These are phyloP conservation scores for Termitomyces sp. DNA, from an alignment of 768 basidiomycete species.

Conservation along the genomic window DNA sequence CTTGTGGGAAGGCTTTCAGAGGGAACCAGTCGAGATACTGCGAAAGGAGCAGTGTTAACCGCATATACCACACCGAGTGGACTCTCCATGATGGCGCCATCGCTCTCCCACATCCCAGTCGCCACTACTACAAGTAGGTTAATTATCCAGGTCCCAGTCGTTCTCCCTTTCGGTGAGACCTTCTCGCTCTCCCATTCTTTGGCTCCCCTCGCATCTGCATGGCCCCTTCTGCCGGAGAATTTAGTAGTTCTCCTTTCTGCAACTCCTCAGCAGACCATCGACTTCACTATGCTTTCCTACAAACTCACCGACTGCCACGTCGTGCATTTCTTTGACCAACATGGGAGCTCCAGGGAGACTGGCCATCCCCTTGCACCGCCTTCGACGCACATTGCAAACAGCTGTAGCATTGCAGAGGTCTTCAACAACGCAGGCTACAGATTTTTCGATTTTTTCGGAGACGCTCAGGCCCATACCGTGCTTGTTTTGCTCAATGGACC, in stretches of 20 bases:
- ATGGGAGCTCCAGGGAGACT: slow-evolving; percentile 71
- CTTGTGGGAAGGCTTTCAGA: slow-evolving; percentile 77
- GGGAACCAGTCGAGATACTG: slow-evolving; percentile 66
- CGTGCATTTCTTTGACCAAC: slow-evolving; percentile 88
- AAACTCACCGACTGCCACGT: slow-evolving; percentile 59
- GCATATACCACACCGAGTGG: slow-evolving; percentile 84
- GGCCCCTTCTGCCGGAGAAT: slow-evolving; percentile 56
- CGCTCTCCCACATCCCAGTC: slow-evolving; percentile 65
- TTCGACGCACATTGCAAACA: slow-evolving; percentile 21
- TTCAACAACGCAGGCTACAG: slow-evolving; percentile 56
- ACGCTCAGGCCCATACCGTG: slow-evolving; percentile 53
- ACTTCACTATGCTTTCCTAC: slow-evolving; percentile 76
- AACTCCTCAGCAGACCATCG: slow-evolving; percentile 75
- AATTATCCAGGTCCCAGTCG: slow-evolving; percentile 78
- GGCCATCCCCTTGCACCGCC: slow-evolving; percentile 46
- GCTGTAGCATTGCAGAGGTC: slow-evolving; percentile 37
- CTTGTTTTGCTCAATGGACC: slow-evolving; percentile 75
- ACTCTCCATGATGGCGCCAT: slow-evolving; percentile 75
- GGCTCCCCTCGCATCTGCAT: slow-evolving; percentile 53
- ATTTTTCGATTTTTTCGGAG: slow-evolving; percentile 76
- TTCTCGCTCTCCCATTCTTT: slow-evolving; percentile 77
- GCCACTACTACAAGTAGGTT: slow-evolving; percentile 61
- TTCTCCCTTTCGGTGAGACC: slow-evolving; percentile 56
- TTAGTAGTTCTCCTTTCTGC: slow-evolving; percentile 77
- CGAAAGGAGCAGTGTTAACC: slow-evolving; percentile 55